Conservation (phyloP, 2,329 filamentous ascomycete genomes). For the Penicillium sp. region DNA sequence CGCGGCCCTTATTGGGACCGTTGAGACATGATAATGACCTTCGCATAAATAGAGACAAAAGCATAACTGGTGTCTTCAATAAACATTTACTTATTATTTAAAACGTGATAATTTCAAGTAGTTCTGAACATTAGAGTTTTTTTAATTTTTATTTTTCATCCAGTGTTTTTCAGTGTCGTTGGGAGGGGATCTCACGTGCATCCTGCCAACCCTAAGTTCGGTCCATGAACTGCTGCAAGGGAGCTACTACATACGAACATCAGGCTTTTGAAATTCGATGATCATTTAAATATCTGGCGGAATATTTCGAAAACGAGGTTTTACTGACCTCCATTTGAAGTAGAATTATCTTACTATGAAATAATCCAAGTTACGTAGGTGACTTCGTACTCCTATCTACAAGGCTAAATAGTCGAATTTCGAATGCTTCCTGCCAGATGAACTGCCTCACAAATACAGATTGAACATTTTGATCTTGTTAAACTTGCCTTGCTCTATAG, state of each 20-base stretch:
- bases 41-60: constrained; percentile 13
- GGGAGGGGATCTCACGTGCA: background rate
- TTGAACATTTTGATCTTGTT: background rate
- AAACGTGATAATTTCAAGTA: background rate
- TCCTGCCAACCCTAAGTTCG: background rate
- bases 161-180: background rate
- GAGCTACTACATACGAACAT: too few species aligned
- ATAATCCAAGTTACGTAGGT: background rate
- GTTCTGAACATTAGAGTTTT: background rate
- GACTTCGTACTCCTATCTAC: background rate
- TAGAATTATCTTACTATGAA: background rate
- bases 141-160: background rate
- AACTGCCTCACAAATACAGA: too few species aligned
- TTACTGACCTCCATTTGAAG: background rate
- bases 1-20: background rate
- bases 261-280: background rate
- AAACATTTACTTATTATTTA: background rate
- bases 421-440: too few species aligned
- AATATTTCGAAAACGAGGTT: background rate
- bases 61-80: background rate
- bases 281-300: background rate
- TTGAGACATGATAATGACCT: constrained; percentile 21
- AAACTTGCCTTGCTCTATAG: too few species aligned
- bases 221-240: background rate
- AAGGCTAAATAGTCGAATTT: too few species aligned